These are phyloP conservation scores for Septoria linicola DNA, from an alignment of 2,329 filamentous ascomycete genomes.

Conservation along the genomic window DNA sequence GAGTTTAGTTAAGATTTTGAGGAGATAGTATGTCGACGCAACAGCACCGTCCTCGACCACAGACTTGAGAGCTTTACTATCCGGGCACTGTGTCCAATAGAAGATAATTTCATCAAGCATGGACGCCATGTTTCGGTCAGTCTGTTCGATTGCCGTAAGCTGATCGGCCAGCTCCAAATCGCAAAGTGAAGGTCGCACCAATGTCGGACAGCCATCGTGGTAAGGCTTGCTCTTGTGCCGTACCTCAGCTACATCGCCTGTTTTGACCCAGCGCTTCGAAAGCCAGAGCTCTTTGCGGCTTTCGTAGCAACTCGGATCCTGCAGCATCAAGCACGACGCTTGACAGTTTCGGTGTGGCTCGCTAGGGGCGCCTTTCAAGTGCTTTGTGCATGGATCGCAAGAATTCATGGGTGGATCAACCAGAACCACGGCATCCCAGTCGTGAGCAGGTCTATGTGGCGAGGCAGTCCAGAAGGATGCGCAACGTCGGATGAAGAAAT, in stretches of 20 bases:
- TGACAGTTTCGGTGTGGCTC: background rate
- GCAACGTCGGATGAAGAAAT: conserved; percentile 27
- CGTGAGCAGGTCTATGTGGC: background rate
- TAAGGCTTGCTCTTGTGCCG: conserved; percentile 20
- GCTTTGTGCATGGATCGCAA: conserved; percentile 8
- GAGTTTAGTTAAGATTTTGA: conserved; percentile 22
- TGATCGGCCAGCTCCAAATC: background rate
- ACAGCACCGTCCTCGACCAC: conserved; percentile 5
- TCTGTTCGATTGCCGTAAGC: background rate
- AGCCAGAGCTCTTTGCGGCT: conserved; percentile 17
- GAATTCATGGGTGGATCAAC: conserved; percentile 24
- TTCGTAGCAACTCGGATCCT: conserved; percentile 14
- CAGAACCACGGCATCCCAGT: conserved; percentile 23
- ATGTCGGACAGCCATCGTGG: conserved; percentile 17
- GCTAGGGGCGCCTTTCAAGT: background rate
- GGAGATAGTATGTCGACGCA: conserved; percentile 22
- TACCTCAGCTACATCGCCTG: conserved; percentile 4
- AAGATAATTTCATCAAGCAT: conserved; percentile 21
- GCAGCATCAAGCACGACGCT: conserved; percentile 16
- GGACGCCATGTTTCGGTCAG: conserved; percentile 11
- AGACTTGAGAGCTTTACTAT: background rate
- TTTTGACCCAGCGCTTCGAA: conserved; percentile 6
- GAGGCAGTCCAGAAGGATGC: conserved; percentile 29
- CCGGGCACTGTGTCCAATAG: conserved; percentile 20
- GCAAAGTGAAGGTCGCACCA: conserved; percentile 6